These are phyloP conservation scores for Xerophyta viscosa DNA, from an alignment of 106 monocot genomes.

Conservation along the genomic window DNA sequence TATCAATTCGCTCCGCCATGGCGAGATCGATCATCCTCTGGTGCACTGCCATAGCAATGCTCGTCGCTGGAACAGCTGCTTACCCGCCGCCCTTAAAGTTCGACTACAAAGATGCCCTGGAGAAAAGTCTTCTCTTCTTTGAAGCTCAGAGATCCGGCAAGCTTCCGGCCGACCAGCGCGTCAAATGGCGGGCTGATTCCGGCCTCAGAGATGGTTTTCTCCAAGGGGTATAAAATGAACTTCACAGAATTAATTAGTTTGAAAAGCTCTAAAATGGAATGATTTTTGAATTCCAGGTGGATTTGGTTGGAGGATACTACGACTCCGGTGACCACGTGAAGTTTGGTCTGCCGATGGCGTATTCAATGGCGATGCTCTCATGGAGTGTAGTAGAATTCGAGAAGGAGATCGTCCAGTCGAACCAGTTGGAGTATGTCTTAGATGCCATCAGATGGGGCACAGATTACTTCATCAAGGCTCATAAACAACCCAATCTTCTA, in stretches of 20 bases:
- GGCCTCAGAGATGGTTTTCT: conserved; percentile 64
- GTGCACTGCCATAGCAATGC: conserved; percentile 6
- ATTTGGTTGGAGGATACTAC: conserved; percentile 92
- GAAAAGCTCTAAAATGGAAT: no score
- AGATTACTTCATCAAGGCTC: conserved; percentile 86
- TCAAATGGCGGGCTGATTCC: conserved; percentile 81
- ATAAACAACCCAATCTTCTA: conserved; percentile 55
- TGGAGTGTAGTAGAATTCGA: conserved; percentile 77
- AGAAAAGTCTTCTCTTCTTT: conserved; percentile 79
- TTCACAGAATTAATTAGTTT: no score
- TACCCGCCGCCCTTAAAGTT: not conserved
- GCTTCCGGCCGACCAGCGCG: conserved; percentile 54
- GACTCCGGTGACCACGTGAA: conserved; percentile 95
- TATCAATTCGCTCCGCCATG: no score
- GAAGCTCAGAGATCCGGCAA: conserved; percentile 97
- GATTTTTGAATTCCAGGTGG: conserved; percentile 32
- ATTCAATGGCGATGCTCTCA: conserved; percentile 61
- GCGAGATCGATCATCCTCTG: conserved; percentile 2
- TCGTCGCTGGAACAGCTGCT: not conserved
- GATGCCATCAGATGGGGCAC: conserved; percentile 87
- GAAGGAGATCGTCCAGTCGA: conserved; percentile 49
- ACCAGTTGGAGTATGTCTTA: conserved; percentile 47
- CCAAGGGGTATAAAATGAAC: conserved; percentile 31
- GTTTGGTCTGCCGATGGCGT: conserved; percentile 90
- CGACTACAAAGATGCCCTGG: conserved; percentile 64